A percentile compares a stretch with the other conserved stretches of the same genome.
Conservation (phyloP, 2,329 filamentous ascomycete genomes). For the Penicillium sp. region DNA sequence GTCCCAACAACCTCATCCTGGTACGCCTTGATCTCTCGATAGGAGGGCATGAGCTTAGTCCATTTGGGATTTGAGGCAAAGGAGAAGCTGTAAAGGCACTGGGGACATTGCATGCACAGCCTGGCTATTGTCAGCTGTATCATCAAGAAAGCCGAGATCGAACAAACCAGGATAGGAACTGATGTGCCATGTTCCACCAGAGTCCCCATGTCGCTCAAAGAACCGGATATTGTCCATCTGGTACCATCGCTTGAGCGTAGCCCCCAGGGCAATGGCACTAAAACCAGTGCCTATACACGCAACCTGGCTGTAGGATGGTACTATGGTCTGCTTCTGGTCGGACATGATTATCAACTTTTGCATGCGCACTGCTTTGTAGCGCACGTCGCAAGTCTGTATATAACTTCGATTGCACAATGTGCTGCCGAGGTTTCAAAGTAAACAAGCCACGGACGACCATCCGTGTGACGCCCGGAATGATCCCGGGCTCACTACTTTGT, state of each 20-base stretch:
- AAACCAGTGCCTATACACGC: constrained; percentile 57
- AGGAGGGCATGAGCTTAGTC: constrained; percentile 50
- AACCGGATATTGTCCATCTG: constrained; percentile 58
- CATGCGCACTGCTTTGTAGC: no score
- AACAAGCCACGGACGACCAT: no score
- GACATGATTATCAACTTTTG: no score
- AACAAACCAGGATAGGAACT: constrained; percentile 58
- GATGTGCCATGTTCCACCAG: constrained; percentile 63
- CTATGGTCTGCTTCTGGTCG: not conserved
- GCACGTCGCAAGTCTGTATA: no score
- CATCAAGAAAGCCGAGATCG: not conserved
- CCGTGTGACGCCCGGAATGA: no score
- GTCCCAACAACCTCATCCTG: constrained; percentile 49
- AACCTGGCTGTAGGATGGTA: constrained; percentile 26
- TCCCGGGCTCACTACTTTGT: no score
- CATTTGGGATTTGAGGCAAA: constrained; percentile 54
- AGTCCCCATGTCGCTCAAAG: constrained; percentile 57
- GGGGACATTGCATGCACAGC: constrained; percentile 54
- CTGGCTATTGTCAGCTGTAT: constrained; percentile 23
- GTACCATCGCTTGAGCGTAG: constrained; percentile 57
- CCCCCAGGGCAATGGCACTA: constrained; percentile 60
- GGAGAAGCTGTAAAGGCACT: constrained; percentile 57
- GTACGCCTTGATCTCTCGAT: constrained; percentile 53
- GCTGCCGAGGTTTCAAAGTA: no score
- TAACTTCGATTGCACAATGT: no score